phyloP scores from a whole-genome alignment of 139 green algal genomes.

The Tetradesmus obliquus region DNA sequence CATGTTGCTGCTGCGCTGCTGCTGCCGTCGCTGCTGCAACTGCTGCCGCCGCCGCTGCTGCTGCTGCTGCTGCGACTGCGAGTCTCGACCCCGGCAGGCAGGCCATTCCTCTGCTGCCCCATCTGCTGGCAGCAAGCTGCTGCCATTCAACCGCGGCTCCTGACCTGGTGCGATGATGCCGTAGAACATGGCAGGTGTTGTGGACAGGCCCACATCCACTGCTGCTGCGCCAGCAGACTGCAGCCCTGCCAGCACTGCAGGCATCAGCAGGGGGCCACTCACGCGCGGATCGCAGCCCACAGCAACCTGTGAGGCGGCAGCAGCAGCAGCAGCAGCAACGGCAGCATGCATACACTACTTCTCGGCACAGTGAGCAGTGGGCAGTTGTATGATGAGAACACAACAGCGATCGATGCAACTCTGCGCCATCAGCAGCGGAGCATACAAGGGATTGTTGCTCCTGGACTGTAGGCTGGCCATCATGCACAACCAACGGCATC shows the following conservation, averaged over 20 bases:
- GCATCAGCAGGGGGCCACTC: slow-evolving; percentile 64
- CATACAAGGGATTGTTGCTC: too few species aligned
- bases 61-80: neutral
- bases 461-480: too few species aligned
- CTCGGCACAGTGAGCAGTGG: too few species aligned
- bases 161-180: slow-evolving; percentile 28
- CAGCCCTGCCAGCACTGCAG: slow-evolving; percentile 74
- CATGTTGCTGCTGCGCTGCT: too few species aligned
- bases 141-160: neutral
- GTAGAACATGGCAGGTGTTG: slow-evolving; percentile 98
- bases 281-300: slow-evolving; percentile 87
- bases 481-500: too few species aligned
- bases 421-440: too few species aligned
- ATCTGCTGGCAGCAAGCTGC: neutral
- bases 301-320: slow-evolving; percentile 34
- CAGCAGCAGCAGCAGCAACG: neutral
- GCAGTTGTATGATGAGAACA: too few species aligned
- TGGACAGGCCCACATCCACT: slow-evolving; percentile 86
- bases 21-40: too few species aligned
- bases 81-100: too few species aligned
- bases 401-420: too few species aligned
- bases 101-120: neutral
- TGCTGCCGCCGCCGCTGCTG: too few species aligned
- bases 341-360: too few species aligned
- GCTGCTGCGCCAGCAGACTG: slow-evolving; percentile 65